Evolutionary conservation across 1,139 yeast genomes (phyloP).

Genomic region (Yamadazyma sp.): DNA sequence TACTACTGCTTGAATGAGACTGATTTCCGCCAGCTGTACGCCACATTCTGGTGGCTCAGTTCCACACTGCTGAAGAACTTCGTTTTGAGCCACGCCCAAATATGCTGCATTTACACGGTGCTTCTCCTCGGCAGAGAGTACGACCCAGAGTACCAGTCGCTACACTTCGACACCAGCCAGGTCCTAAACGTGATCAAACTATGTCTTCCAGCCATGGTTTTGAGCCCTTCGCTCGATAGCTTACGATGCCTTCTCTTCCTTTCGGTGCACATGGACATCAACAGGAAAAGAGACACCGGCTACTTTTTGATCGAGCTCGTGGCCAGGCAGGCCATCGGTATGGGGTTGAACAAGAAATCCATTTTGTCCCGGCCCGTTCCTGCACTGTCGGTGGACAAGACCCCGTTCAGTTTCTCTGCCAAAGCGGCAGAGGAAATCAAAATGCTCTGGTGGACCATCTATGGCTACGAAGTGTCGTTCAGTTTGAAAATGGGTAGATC

Average conservation of each 20-base stretch:
- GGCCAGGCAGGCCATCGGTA: constrained; percentile 40
- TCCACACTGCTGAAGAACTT: background rate
- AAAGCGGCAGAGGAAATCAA: constrained; percentile 9
- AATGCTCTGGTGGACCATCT: constrained; percentile 16
- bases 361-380: constrained; percentile 11
- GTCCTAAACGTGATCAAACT: constrained; percentile 26
- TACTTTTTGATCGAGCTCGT: constrained; percentile 42
- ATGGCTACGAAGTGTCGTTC: constrained; percentile 10
- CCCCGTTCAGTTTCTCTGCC: background rate
- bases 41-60: constrained; percentile 3
- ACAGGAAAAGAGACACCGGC: constrained; percentile 43
- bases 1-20: constrained; percentile 35
- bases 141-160: background rate
- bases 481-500: constrained; percentile 14
- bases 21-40: constrained; percentile 16
- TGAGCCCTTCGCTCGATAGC: constrained; percentile 41
- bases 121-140: constrained; percentile 27
- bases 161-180: background rate
- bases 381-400: background rate
- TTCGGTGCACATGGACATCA: constrained; percentile 39
- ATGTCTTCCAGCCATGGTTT: constrained; percentile 36
- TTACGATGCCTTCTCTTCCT: constrained; percentile 37
- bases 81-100: background rate
- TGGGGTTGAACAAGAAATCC: constrained; percentile 41
- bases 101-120: constrained; percentile 4